Evolutionary conservation across 2,329 filamentous ascomycete genomes (phyloP).

Genomic region (Huntiella bhutanensis): DNA sequence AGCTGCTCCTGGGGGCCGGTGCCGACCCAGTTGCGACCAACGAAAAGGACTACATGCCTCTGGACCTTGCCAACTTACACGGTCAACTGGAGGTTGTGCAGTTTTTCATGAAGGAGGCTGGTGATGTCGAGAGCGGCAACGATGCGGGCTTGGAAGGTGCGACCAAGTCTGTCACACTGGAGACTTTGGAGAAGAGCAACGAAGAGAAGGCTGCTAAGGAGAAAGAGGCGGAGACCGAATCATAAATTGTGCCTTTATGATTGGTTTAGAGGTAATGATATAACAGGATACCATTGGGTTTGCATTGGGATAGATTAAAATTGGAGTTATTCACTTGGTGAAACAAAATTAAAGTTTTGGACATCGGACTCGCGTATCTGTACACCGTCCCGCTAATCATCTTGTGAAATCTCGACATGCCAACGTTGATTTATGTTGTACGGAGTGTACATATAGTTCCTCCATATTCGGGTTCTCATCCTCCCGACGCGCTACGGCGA

Average conservation of each 20-base stretch:
- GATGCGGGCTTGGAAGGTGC: slow-evolving; percentile 15
- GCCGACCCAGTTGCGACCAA: slow-evolving; percentile 66
- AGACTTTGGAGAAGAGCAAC: slow-evolving; percentile 10
- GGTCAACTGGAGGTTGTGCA: slow-evolving; percentile 47
- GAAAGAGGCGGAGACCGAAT: neutral
- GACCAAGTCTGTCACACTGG: slow-evolving; percentile 14
- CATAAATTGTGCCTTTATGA: neutral
- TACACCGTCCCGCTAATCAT: too few species aligned
- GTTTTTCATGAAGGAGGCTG: slow-evolving; percentile 34
- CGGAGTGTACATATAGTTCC: too few species aligned
- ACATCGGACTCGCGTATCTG: too few species aligned
- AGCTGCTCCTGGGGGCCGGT: slow-evolving; percentile 50
- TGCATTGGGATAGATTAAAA: too few species aligned
- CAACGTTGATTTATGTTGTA: too few species aligned
- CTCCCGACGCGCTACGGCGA: too few species aligned
- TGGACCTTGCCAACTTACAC: slow-evolving; percentile 55
- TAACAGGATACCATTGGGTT: too few species aligned
- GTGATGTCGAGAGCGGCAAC: slow-evolving; percentile 27
- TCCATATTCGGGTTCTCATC: too few species aligned
- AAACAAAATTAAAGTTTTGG: too few species aligned
- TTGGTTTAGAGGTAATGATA: neutral
- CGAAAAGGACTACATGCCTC: slow-evolving; percentile 61
- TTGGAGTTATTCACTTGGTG: too few species aligned
- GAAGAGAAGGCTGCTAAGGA: slow-evolving; percentile 1
- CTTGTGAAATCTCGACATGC: too few species aligned